Conservation (phyloP, 2,329 filamentous ascomycete species). For the Cladosporium sp. region DNA sequence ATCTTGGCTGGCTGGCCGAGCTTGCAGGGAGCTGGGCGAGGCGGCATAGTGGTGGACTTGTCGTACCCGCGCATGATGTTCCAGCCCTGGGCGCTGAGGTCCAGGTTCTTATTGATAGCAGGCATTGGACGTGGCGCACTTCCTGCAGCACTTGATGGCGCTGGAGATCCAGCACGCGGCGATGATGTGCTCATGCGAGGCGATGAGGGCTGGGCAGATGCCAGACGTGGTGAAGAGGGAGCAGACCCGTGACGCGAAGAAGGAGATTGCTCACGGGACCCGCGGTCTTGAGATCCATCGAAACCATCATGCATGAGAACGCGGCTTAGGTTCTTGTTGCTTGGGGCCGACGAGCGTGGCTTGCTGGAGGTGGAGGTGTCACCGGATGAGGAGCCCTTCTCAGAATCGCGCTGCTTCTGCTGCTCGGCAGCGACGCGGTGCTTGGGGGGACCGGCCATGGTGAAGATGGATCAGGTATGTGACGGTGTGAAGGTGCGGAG, state of each 20-base stretch:
- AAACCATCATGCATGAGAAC: neutral
- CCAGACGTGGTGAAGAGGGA: neutral
- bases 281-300: conserved; percentile 7
- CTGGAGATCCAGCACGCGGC: conserved; percentile 8
- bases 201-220: neutral
- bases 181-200: neutral
- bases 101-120: conserved; percentile 23
- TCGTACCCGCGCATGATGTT: conserved; percentile 24
- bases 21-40: conserved; percentile 35
- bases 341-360: conserved; percentile 17
- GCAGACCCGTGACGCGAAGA: neutral
- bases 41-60: conserved; percentile 14
- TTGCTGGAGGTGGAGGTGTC: conserved; percentile 11
- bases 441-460: conserved; percentile 37
- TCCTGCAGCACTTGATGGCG: neutral
- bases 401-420: conserved; percentile 4
- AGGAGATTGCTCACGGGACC: neutral
- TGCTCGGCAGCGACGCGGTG: conserved; percentile 29
- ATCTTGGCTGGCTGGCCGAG: conserved; percentile 38
- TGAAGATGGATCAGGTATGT: neutral
- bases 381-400: conserved; percentile 24
- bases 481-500: neutral
- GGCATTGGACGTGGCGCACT: neutral
- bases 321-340: neutral
- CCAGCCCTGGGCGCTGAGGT: conserved; percentile 26